Base-by-base conservation (phyloP, 2,329 filamentous ascomycete genomes). In the Apiospora marii region DNA sequence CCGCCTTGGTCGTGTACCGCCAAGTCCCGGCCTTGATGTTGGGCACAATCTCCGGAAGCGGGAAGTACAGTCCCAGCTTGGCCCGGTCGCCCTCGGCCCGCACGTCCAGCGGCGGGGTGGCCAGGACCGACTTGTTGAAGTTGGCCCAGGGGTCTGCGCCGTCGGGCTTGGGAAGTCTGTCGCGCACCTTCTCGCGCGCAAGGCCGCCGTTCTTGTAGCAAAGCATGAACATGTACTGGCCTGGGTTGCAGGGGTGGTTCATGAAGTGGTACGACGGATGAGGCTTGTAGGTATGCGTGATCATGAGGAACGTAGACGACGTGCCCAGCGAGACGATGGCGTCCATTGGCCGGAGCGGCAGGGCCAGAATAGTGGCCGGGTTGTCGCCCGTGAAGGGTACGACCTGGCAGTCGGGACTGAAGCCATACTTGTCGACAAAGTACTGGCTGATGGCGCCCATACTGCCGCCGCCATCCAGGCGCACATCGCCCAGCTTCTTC, bases 221-320 rank as follows among this genome's bases (percentile, higher is more conserved):
- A 48, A 99, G 91, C 96, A 99, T 99, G 84, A 99, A 98, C 96
- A 99, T 98, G 88, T 97, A 98, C 73, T 98, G 89, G 0, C 93
- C 94, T 0, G 92, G 86, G 0, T 94, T 97, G 64, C 95, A 96
- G 1, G 96, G 96, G 83, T 98, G 95, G 85, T 98, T 98, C 90
- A 98, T 97, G 87, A 98, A 98, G 85, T 99, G 96, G 80, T 98
- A 98, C 8, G 93, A 90, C 3, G 94, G 93, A 80, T 98, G 92
- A 2, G 96, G 94, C 81, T 92, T 92, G 87, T 98, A 98, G 78
- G 90, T 88, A n/a, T 94, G 92, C 5, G 96, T 98, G 79, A 93
- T 95, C 96, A 98, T 98, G 74, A 99, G 90, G 86, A 98, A 98
- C 4, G 96, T 99, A 0, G 96, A 98, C 43, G 94, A 97, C 0